Percentiles rank a stretch among this genome's conserved stretches.
Conservation (phyloP, 805 yeast species). For the Torulaspora quercuum region DNA sequence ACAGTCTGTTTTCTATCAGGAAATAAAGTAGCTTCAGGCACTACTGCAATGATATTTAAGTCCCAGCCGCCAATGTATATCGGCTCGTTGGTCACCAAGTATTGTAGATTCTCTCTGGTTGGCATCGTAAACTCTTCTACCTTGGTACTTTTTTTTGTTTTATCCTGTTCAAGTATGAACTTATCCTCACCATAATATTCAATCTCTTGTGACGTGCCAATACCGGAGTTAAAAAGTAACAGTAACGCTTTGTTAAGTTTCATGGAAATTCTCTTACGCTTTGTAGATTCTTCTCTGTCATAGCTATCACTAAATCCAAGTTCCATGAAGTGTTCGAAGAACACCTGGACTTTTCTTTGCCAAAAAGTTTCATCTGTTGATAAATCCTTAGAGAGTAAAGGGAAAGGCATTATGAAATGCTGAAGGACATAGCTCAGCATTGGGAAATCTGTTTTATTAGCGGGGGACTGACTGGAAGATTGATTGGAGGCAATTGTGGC, state of each 20-base stretch:
- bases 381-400: conserved; percentile 53
- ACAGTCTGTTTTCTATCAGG: conserved; percentile 9
- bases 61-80: conserved; percentile 52
- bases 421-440: conserved; percentile 62
- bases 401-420: conserved; percentile 64
- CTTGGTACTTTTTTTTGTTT: conserved; percentile 33
- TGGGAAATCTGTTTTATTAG: conserved; percentile 49
- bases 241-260: conserved; percentile 62
- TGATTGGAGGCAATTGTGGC: neutral
- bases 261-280: conserved; percentile 58
- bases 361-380: conserved; percentile 62
- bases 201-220: conserved; percentile 58
- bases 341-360: conserved; percentile 74
- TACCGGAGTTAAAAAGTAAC: conserved; percentile 69
- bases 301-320: conserved; percentile 68
- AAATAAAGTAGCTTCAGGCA: conserved; percentile 22
- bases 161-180: conserved; percentile 25
- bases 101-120: conserved; percentile 39
- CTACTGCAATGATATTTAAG: conserved; percentile 67
- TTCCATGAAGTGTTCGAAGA: conserved; percentile 71
- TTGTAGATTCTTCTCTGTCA: conserved; percentile 73
- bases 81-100: conserved; percentile 35
- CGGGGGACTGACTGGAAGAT: no score
- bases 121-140: conserved; percentile 40
- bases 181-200: conserved; percentile 43